Evolutionary conservation across 441 rosid species (phyloP).

Genomic region (Metrosideros polymorpha): DNA sequence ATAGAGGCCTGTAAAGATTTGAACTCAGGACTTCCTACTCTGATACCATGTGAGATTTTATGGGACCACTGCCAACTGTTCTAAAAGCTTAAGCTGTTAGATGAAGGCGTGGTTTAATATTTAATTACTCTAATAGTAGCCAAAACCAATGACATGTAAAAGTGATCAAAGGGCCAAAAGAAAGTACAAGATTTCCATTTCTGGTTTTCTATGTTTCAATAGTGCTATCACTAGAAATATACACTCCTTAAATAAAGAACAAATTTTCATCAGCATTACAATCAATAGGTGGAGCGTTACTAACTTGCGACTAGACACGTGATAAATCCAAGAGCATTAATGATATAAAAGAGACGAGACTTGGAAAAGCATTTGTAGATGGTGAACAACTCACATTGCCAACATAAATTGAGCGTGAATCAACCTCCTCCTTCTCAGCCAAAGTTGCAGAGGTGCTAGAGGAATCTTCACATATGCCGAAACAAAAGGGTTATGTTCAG

Average conservation of each 20-base stretch:
- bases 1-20: too few relatives aligned
- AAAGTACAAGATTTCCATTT: background rate
- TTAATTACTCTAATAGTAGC: too few relatives aligned
- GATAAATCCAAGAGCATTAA: background rate
- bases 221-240: background rate
- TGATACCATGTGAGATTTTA: too few relatives aligned
- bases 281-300: background rate
- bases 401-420: constrained; percentile 66
- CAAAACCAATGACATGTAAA: too few relatives aligned
- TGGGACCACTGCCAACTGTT: too few relatives aligned
- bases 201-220: background rate
- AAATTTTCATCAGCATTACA: background rate
- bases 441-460: constrained; percentile 36
- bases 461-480: constrained; percentile 37
- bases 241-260: background rate
- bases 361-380: constrained; percentile 7
- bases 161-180: background rate
- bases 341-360: background rate
- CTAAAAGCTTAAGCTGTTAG: too few relatives aligned
- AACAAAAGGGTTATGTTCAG: background rate
- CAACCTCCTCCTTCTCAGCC: constrained; percentile 79
- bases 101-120: too few relatives aligned
- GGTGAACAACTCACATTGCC: constrained; percentile 55
- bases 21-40: too few relatives aligned
- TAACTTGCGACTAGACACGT: background rate